These are phyloP conservation scores for Fraxinus paxiana DNA, from an alignment of 305 asterid species.

Conservation along the genomic window DNA sequence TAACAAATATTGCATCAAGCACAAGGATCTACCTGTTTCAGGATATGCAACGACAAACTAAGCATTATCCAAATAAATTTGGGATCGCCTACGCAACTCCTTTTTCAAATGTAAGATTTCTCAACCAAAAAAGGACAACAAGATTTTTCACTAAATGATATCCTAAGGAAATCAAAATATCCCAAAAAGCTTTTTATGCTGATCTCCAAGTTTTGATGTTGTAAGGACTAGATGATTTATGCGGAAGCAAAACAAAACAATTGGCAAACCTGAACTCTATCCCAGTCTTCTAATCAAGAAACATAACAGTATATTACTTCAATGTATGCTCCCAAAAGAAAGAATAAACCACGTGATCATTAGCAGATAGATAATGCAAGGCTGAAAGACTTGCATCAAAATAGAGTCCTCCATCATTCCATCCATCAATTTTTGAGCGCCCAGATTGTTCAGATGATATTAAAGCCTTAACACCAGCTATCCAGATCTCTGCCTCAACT, in stretches of 20 bases:
- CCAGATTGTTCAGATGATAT: constrained; percentile 81
- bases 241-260: background rate
- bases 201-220: background rate
- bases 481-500: constrained; percentile 96
- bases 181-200: background rate
- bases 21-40: background rate
- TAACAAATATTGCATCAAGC: background rate
- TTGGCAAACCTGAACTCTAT: background rate
- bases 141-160: background rate
- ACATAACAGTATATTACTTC: background rate
- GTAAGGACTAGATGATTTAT: background rate
- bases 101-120: background rate
- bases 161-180: background rate
- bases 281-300: background rate
- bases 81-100: background rate
- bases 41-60: background rate
- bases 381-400: constrained; percentile 56
- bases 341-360: background rate
- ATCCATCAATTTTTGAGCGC: constrained; percentile 95
- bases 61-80: background rate
- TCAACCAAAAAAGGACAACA: background rate
- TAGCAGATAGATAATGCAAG: constrained; percentile 15
- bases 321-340: background rate
- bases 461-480: constrained; percentile 74
- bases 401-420: constrained; percentile 81